Evolutionary conservation across 139 green algal species (phyloP).

Genomic region (Parachlorella kessleri): DNA sequence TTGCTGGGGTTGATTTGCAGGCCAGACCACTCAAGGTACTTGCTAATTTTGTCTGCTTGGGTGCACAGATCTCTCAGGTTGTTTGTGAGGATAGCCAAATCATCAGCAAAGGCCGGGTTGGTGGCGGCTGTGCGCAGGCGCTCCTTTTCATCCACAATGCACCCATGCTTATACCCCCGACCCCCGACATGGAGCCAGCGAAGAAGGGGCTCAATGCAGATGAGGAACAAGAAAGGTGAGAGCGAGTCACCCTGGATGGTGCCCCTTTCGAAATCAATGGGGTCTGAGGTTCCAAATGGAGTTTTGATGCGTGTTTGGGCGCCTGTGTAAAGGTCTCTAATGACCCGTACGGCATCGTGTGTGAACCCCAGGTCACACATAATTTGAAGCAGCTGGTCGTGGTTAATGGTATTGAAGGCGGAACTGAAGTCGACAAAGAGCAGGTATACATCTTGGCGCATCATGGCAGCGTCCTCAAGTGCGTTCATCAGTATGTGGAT

Average conservation of each 20-base stretch:
- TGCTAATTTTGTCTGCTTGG: constrained; percentile 3
- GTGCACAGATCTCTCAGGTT: neutral
- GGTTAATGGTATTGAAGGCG: constrained; percentile 48
- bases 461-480: constrained; percentile 29
- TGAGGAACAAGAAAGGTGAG: constrained; percentile 33
- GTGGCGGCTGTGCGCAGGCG: neutral
- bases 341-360: constrained; percentile 26
- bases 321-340: constrained; percentile 44
- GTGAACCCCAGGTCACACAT: constrained; percentile 46
- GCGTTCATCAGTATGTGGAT: constrained; percentile 28
- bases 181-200: constrained; percentile 32
- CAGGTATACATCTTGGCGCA: constrained; percentile 22
- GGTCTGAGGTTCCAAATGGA: neutral
- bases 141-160: neutral
- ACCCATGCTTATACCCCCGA: constrained; percentile 4
- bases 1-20: no score
- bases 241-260: constrained; percentile 51
- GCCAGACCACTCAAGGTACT: constrained; percentile 1
- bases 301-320: constrained; percentile 26
- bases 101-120: constrained; percentile 1
- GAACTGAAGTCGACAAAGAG: constrained; percentile 42
- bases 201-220: constrained; percentile 36
- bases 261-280: constrained; percentile 36
- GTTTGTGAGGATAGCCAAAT: neutral
- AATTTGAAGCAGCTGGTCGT: constrained; percentile 42